A percentile compares a stretch with the other conserved stretches of the same genome.
Conservation (phyloP, 805 yeast species). For the Candida montana region DNA sequence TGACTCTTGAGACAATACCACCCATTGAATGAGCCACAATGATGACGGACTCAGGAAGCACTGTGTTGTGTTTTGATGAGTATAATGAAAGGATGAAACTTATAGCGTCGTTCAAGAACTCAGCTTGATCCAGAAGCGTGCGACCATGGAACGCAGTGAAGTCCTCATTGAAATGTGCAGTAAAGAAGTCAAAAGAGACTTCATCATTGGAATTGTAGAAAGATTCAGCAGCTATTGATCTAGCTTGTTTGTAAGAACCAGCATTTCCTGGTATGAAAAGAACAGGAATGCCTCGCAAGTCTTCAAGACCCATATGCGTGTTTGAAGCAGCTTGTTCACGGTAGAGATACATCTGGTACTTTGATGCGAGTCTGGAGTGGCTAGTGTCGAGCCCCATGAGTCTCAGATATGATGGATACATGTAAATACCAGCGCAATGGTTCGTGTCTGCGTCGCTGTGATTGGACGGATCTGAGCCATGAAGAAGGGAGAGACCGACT, state of each 20-base stretch:
- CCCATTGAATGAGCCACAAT: conserved; percentile 96
- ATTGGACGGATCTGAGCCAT: background rate
- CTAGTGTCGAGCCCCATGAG: conserved; percentile 66
- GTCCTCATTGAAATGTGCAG: conserved; percentile 94
- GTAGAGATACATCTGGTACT: conserved; percentile 80
- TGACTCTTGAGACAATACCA: conserved; percentile 85
- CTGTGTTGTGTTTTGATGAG: conserved; percentile 24
- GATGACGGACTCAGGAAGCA: conserved; percentile 63
- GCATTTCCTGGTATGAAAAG: conserved; percentile 97
- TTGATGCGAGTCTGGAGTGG: conserved; percentile 66
- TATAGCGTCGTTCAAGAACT: conserved; percentile 84
- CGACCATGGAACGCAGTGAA: conserved; percentile 95
- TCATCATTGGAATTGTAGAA: conserved; percentile 32
- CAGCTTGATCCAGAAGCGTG: conserved; percentile 90
- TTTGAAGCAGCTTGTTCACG: conserved; percentile 73
- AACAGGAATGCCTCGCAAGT: conserved; percentile 70
- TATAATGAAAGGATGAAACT: conserved; percentile 69
- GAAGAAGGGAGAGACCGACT: conserved; percentile 1
- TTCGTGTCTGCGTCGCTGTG: conserved; percentile 8
- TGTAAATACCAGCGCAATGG: conserved; percentile 60
- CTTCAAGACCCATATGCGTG: conserved; percentile 39
- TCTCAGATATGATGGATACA: conserved; percentile 82
- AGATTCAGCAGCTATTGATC: conserved; percentile 86
- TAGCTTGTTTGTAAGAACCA: conserved; percentile 83
- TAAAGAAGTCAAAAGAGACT: conserved; percentile 70